Percentiles rank a stretch among this genome's conserved stretches.
Evolutionary conservation across 1,284 basidiomycete species (phyloP).

Genomic region (Papiliotrema nemorosa): DNA sequence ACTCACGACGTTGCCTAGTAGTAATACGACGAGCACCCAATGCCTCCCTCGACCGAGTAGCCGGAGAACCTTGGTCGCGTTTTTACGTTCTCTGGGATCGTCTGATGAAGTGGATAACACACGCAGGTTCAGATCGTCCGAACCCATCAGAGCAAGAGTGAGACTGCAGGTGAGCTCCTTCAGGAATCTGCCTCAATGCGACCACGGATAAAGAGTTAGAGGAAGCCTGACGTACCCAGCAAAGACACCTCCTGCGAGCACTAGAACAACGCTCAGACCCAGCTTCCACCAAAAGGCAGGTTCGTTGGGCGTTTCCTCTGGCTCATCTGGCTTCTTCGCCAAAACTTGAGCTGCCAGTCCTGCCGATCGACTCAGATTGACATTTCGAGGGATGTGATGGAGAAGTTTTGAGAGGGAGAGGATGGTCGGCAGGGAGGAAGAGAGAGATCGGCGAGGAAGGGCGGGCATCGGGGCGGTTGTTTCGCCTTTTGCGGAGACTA

Average conservation of each 20-base stretch:
- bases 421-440: conserved; percentile 29
- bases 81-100: conserved; percentile 61
- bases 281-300: conserved; percentile 63
- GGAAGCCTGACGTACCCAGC: conserved; percentile 63
- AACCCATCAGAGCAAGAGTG: conserved; percentile 89
- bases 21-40: conserved; percentile 88
- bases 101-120: conserved; percentile 78
- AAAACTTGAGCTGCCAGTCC: conserved; percentile 8
- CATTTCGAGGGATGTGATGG: neutral
- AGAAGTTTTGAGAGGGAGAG: conserved; percentile 39
- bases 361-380: conserved; percentile 6
- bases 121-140: conserved; percentile 86
- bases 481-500: no score
- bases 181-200: neutral
- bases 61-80: conserved; percentile 72
- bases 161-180: conserved; percentile 49
- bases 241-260: conserved; percentile 76
- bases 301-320: conserved; percentile 39
- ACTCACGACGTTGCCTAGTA: conserved; percentile 78
- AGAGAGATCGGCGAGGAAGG: conserved; percentile 6
- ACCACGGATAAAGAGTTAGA: neutral
- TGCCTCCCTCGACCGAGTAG: conserved; percentile 79
- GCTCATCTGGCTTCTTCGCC: conserved; percentile 20
- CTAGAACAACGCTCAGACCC: conserved; percentile 61
- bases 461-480: conserved; percentile 19